phyloP scores from a whole-genome alignment of 1,284 basidiomycete genomes.

The Irpex lacteus region DNA sequence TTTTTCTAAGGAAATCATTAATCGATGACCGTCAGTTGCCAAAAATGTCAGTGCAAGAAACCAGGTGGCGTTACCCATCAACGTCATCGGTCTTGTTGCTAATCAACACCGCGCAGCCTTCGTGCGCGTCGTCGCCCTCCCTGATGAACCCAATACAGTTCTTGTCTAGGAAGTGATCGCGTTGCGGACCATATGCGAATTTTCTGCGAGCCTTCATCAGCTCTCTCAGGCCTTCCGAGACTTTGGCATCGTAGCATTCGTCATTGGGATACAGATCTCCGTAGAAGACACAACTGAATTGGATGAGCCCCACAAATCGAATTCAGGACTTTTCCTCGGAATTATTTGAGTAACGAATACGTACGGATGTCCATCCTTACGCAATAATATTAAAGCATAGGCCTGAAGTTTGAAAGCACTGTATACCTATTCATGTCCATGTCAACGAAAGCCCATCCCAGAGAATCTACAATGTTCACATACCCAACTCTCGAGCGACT shows the following conservation, averaged over 20 bases:
- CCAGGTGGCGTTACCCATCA: constrained; percentile 23
- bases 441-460: not conserved
- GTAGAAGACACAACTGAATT: constrained; percentile 81
- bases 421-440: constrained; percentile 49
- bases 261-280: constrained; percentile 81
- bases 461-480: constrained; percentile 20
- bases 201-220: constrained; percentile 59
- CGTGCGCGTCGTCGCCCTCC: constrained; percentile 48
- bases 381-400: constrained; percentile 86
- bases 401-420: constrained; percentile 73
- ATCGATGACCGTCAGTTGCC: not conserved
- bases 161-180: constrained; percentile 54
- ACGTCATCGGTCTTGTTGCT: constrained; percentile 46
- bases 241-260: constrained; percentile 59
- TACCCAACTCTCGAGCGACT: constrained; percentile 78
- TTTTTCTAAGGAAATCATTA: constrained; percentile 2
- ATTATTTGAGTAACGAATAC: constrained; percentile 26
- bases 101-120: constrained; percentile 64
- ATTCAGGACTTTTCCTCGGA: not conserved
- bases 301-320: not conserved
- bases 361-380: constrained; percentile 84
- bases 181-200: constrained; percentile 60
- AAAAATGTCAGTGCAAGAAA: not conserved
- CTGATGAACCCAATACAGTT: constrained; percentile 78
- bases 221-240: constrained; percentile 45